Evolutionary conservation across 352 stramenopile genomes (phyloP), one percentile per base, ranked within the genome.

Genomic region (Phytopythium cucurbitacearum): DNA sequence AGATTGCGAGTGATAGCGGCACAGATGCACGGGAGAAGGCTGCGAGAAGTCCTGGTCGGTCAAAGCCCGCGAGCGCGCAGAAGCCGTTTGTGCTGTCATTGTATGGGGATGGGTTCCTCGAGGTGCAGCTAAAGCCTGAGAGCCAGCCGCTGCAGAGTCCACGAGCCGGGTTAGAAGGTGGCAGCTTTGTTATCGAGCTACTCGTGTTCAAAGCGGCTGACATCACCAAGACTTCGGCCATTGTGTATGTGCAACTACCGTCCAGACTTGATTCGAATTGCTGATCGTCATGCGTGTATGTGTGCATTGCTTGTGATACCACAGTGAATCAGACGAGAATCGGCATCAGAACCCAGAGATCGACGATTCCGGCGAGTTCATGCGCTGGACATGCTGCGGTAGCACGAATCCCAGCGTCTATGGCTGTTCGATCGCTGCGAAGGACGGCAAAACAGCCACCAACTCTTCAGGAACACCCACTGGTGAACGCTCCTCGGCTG

Each of bases 351-450:
- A 64, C 28, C 76, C 76, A 0, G 76, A 86, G 46, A 52, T 89
- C 1, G 76, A 86, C 44, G 73, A 89, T 12, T 48, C 60, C 1
- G 75, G 78, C 1, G 71, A 74, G 13, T 89, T 89, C 55, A 63
- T 87, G 3, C 62, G 78, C 0, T 89, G 76, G 78, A 65, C 69
- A 7, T 87, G 78, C 51, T 89, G 78, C 21, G 78, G 76, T 9
- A 80, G 67, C 55, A 83, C 67, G 0, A 62, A 81, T 33, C 63
- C 63, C 4, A 85, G 54, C 35, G 63, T 89, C 6, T 85, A 74
- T 34, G 78, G 78, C 6, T 89, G 78, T n/a, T 71, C 68, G 3
- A 59, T 70, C 11, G 48, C 57, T n/a, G 51, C 43, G 21, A 39
- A 51, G 15, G 16, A 37, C 7, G 42, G 43, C 5, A 42, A 53